A percentile compares a stretch with the other conserved stretches of the same genome.
Conservation (phyloP, 106 monocot species). For the Posidonia australis region DNA sequence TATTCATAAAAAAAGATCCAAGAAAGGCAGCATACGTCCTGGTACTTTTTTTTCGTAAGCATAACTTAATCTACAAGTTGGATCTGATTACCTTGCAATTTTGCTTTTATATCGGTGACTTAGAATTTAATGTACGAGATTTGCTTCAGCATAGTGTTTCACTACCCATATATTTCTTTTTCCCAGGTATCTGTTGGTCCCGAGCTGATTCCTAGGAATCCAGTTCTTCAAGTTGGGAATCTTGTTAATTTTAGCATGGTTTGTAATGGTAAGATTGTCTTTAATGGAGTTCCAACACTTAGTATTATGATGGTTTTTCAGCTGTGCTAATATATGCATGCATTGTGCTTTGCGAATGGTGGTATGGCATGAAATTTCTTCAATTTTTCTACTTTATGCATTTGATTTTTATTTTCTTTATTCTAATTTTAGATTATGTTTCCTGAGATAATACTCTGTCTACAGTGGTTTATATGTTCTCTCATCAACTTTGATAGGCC, state of each 20-base stretch:
- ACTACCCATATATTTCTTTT: not conserved
- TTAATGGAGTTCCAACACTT: not conserved
- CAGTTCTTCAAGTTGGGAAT: conserved; percentile 49
- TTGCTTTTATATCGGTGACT: not conserved
- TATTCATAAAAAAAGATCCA: conserved; percentile 49
- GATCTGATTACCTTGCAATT: not conserved
- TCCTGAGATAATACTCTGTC: too few species aligned
- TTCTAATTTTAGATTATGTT: not conserved
- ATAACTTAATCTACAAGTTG: not conserved
- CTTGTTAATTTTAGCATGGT: conserved; percentile 53
- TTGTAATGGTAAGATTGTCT: conserved; percentile 78
- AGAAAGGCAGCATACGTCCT: conserved; percentile 58
- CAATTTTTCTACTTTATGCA: too few species aligned
- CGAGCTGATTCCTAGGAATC: conserved; percentile 64
- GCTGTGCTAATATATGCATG: too few species aligned
- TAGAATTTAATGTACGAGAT: too few species aligned
- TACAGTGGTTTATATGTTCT: not conserved
- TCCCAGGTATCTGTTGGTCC: conserved; percentile 75
- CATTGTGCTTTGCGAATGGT: too few species aligned
- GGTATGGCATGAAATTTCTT: too few species aligned
- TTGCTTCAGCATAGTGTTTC: too few species aligned
- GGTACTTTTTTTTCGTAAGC: conserved; percentile 31
- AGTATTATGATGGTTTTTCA: too few species aligned
- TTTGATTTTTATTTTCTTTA: not conserved
- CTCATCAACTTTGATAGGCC: too few species aligned